These are phyloP conservation scores for Zymoseptoria brevis DNA, from an alignment of 2,329 filamentous ascomycete genomes.

Conservation along the genomic window DNA sequence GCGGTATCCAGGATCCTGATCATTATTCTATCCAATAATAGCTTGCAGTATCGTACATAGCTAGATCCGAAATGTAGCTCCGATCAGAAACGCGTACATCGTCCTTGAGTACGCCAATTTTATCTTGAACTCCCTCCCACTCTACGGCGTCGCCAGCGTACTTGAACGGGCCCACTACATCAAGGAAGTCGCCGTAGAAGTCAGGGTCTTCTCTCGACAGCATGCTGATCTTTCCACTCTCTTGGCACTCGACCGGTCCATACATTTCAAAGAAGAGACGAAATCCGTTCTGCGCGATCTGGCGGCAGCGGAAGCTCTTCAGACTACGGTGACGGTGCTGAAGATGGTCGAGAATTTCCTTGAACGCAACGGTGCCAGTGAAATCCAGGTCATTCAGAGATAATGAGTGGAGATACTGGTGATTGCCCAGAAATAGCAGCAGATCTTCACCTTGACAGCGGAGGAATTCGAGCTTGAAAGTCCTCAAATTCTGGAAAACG, in stretches of 20 bases:
- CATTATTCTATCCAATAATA: background rate
- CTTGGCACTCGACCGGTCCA: background rate
- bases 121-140: slow-evolving; percentile 5
- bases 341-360: background rate
- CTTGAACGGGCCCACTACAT: background rate
- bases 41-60: background rate
- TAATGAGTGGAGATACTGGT: background rate
- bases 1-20: background rate
- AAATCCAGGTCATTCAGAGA: background rate
- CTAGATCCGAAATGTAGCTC: background rate
- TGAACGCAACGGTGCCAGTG: background rate
- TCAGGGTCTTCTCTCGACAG: background rate
- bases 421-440: background rate
- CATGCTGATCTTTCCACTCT: background rate
- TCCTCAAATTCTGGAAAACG: background rate
- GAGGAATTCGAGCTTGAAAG: background rate
- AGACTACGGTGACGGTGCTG: background rate
- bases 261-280: background rate
- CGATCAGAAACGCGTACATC: background rate
- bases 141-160: background rate
- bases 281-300: background rate
- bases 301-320: background rate
- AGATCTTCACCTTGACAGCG: background rate
- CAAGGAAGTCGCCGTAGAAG: background rate
- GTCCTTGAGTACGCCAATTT: slow-evolving; percentile 2